These are phyloP conservation scores for Neofusicoccum umdonicola DNA, from an alignment of 2,329 filamentous ascomycete species.

Conservation along the genomic window DNA sequence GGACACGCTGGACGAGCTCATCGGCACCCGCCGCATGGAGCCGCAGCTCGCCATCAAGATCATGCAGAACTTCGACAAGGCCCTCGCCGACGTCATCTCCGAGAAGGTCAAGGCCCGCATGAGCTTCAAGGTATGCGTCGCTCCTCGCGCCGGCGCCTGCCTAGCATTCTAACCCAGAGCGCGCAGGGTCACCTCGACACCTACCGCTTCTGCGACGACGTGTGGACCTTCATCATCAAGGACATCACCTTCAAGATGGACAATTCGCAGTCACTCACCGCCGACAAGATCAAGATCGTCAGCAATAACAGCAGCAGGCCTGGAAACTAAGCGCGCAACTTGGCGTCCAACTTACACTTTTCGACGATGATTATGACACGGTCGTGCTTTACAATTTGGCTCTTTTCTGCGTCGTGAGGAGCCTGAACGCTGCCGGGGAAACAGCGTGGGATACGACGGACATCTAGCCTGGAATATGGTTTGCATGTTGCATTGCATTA, in stretches of 20 bases:
- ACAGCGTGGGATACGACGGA: not conserved
- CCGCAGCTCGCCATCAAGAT: conserved; percentile 99
- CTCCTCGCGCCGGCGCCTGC: not conserved
- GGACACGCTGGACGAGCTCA: conserved; percentile 94
- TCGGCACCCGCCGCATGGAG: conserved; percentile 91
- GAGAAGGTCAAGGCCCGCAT: conserved; percentile 89
- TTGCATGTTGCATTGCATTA: not conserved
- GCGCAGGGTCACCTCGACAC: conserved; percentile 89
- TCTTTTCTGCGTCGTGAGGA: not conserved
- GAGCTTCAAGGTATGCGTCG: conserved; percentile 78
- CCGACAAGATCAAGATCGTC: conserved; percentile 97
- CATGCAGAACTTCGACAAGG: conserved; percentile 89
- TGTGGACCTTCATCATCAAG: conserved; percentile 99
- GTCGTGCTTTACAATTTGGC: not conserved
- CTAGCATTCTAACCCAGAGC: conserved; percentile 20
- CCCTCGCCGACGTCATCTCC: conserved; percentile 84
- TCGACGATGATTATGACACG: not conserved
- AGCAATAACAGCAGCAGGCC: conserved; percentile 90
- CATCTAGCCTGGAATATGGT: not conserved
- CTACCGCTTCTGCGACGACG: conserved; percentile 98
- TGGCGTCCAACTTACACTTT: not conserved
- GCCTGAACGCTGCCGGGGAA: not conserved
- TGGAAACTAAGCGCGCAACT: conserved; percentile 33
- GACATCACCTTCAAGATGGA: conserved; percentile 99
- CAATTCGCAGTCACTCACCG: conserved; percentile 68